phyloP scores from a whole-genome alignment of 768 basidiomycete species.

The Porpolomopsis calyptriformis region DNA sequence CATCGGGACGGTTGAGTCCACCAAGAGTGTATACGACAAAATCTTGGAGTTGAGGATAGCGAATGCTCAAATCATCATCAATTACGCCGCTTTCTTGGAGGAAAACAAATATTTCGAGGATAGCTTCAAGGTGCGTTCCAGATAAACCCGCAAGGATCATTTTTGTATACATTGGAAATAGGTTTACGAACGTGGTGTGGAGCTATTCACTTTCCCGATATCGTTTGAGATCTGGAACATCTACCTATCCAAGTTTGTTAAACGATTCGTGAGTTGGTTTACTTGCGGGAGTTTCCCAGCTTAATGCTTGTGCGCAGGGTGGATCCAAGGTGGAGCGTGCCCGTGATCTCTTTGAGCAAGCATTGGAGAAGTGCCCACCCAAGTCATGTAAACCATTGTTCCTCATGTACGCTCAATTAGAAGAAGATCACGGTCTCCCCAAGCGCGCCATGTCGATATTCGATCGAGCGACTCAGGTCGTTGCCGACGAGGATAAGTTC shows the following conservation, averaged over 20 bases:
- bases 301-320: conserved; percentile 37
- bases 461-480: conserved; percentile 81
- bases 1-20: conserved; percentile 83
- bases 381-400: conserved; percentile 93
- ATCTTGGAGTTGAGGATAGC: conserved; percentile 95
- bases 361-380: conserved; percentile 89
- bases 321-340: conserved; percentile 91
- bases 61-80: conserved; percentile 95
- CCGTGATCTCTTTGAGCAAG: conserved; percentile 97
- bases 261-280: conserved; percentile 69
- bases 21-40: conserved; percentile 91
- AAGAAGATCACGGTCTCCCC: conserved; percentile 91
- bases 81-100: conserved; percentile 93
- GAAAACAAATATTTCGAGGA: conserved; percentile 98
- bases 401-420: conserved; percentile 91
- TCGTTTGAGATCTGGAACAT: conserved; percentile 99
- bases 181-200: conserved; percentile 96
- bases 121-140: conserved; percentile 72
- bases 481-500: conserved; percentile 86
- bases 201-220: conserved; percentile 94
- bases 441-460: conserved; percentile 95
- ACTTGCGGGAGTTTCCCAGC: not conserved
- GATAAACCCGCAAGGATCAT: not conserved
- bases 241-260: conserved; percentile 92
- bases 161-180: conserved; percentile 19